These are phyloP conservation scores for Monosporascus sp. DNA, from an alignment of 2,329 filamentous ascomycete genomes.

Conservation along the genomic window DNA sequence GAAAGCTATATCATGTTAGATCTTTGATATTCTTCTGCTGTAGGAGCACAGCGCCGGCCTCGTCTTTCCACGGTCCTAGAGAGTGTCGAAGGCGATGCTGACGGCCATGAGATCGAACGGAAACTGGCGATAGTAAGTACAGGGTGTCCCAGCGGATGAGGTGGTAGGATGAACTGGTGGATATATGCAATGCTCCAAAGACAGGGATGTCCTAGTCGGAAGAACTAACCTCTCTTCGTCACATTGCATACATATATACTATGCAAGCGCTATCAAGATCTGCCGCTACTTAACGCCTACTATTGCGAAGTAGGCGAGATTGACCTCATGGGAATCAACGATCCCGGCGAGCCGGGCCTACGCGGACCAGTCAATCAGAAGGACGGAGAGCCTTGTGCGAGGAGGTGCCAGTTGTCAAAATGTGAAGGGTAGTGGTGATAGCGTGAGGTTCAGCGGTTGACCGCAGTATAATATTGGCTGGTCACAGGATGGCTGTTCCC, in stretches of 20 bases:
- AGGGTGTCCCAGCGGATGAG: slow-evolving; percentile 4
- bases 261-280: slow-evolving; percentile 6
- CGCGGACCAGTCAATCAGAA: slow-evolving; percentile 22
- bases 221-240: slow-evolving; percentile 18
- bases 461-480: slow-evolving; percentile 51
- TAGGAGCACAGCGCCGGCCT: not conserved
- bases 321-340: slow-evolving; percentile 19
- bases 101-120: not conserved
- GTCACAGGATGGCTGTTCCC: slow-evolving; percentile 32
- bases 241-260: slow-evolving; percentile 23
- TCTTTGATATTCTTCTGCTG: not conserved
- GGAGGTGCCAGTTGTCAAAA: slow-evolving; percentile 15
- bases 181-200: slow-evolving; percentile 16
- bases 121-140: not conserved
- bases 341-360: slow-evolving; percentile 10
- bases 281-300: not conserved
- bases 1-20: not conserved
- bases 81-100: not conserved
- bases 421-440: slow-evolving; percentile 4
- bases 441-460: slow-evolving; percentile 29
- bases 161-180: slow-evolving; percentile 12
- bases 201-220: slow-evolving; percentile 14
- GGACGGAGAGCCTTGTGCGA: slow-evolving; percentile 17
- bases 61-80: not conserved
- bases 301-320: slow-evolving; percentile 18